These are phyloP conservation scores for Fusarium secorum DNA, from an alignment of 2,329 filamentous ascomycete species.

Conservation along the genomic window DNA sequence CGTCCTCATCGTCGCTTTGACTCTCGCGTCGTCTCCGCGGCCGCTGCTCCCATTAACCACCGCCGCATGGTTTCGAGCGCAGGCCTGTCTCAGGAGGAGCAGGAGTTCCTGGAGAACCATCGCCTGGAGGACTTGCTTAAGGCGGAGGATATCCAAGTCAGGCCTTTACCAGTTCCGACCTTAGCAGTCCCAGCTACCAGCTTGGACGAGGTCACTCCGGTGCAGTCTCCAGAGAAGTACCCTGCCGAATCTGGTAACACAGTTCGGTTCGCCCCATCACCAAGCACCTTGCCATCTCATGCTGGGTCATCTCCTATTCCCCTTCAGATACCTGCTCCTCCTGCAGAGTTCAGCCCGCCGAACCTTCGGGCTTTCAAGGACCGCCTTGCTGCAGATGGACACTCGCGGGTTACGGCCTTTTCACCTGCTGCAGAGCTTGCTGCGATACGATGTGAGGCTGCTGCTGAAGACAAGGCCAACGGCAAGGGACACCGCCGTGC, in stretches of 20 bases:
- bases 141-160: not conserved
- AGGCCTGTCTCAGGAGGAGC: not conserved
- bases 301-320: constrained; percentile 3
- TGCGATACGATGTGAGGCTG: constrained; percentile 9
- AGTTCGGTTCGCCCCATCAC: constrained; percentile 8
- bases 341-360: not conserved
- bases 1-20: constrained; percentile 9
- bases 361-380: constrained; percentile 6
- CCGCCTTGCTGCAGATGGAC: not conserved
- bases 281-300: not conserved
- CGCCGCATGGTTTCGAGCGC: not conserved
- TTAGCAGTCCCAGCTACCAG: not conserved
- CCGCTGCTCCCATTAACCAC: not conserved
- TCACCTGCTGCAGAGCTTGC: constrained; percentile 11
- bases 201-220: constrained; percentile 5
- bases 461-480: not conserved
- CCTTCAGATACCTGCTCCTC: not conserved
- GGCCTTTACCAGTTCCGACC: not conserved
- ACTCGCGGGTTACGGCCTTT: constrained; percentile 1
- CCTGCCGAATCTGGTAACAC: not conserved
- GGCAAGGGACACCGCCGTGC: constrained; percentile 15
- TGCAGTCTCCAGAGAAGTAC: constrained; percentile 8
- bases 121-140: not conserved
- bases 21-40: constrained; percentile 5
- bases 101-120: not conserved